Base-by-base conservation (phyloP, 208 protist genomes). In the Trypanosoma congolense region DNA sequence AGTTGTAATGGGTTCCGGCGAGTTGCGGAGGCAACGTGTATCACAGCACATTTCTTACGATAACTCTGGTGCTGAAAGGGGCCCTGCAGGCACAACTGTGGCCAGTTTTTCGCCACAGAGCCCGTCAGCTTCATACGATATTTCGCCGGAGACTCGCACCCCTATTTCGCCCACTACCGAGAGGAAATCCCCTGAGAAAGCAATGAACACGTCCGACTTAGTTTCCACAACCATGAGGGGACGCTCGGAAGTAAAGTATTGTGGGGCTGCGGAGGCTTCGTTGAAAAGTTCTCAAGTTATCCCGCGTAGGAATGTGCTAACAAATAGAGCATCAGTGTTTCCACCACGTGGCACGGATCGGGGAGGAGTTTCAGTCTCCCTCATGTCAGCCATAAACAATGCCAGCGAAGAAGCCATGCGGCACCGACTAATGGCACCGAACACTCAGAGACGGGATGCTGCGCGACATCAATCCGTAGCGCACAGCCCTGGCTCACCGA, bases 81-180 rank as follows among this genome's bases (percentile, higher is more conserved):
- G 9, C 28, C 1, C 6, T 31, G 10, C 6, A 14, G 0, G 4
- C 28, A 18, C 10, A 18, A 24, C 45, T 24, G 44, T 46, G 40
- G 4, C 52, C 46, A 9, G 16, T 26, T 0, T n/a, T 16, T 50
- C 58, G 16, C 58, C 58, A 24, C 58, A 64, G 30, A 64, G 50
- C 16, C 26, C 29, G 2, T 33, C 25, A 12, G 50, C 41, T n/a
- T 56, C 41, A 3, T 14, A 35, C 16, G 58, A 41, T 30, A 43
- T 64, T 5, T 64, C 58, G 10, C 58, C 58, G 19, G 47, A 56
- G 41, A 16, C 45, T 29, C 26, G 29, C 31, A 64, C 58, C n/a
- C 58, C 58, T 8, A 26, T 35, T 31, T 48, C 31, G 0, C 14
- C 16, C 3, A 12, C 28, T 25, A 46, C 19, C 4, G 18, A 45